phyloP scores from a whole-genome alignment of 106 monocot species.

The Iris macrosiphon region DNA sequence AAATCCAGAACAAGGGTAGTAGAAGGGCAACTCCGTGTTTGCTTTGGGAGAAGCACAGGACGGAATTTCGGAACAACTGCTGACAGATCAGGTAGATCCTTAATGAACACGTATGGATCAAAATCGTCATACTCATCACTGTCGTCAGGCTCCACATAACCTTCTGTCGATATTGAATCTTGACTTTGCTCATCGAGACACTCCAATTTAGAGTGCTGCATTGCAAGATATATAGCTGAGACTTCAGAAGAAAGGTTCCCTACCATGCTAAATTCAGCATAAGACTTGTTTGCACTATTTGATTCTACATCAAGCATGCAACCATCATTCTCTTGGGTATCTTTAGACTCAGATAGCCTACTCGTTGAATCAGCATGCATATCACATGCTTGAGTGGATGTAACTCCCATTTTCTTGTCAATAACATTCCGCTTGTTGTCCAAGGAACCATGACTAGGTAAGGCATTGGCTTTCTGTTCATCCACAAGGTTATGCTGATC shows the following conservation, averaged over 20 bases:
- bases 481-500: constrained; percentile 1
- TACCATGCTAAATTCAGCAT: constrained; percentile 27
- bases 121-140: constrained; percentile 78
- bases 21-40: constrained; percentile 91
- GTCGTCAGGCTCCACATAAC: constrained; percentile 39
- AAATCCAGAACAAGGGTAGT: constrained; percentile 89
- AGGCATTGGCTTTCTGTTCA: constrained; percentile 3
- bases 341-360: background rate
- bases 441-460: background rate
- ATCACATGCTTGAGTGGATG: background rate
- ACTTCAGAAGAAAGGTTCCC: constrained; percentile 70
- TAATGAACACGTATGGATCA: constrained; percentile 86
- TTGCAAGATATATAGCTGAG: constrained; percentile 81
- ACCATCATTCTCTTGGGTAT: background rate
- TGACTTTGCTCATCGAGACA: constrained; percentile 72
- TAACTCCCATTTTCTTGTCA: constrained; percentile 1
- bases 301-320: constrained; percentile 6
- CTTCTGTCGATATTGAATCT: constrained; percentile 55
- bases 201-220: constrained; percentile 76
- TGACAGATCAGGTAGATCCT: constrained; percentile 69
- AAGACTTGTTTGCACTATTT: constrained; percentile 6
- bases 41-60: constrained; percentile 73
- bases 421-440: background rate
- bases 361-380: background rate
- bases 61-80: constrained; percentile 75